phyloP scores from a whole-genome alignment of 306 rosid genomes.

The Prinsepia uniflora region DNA sequence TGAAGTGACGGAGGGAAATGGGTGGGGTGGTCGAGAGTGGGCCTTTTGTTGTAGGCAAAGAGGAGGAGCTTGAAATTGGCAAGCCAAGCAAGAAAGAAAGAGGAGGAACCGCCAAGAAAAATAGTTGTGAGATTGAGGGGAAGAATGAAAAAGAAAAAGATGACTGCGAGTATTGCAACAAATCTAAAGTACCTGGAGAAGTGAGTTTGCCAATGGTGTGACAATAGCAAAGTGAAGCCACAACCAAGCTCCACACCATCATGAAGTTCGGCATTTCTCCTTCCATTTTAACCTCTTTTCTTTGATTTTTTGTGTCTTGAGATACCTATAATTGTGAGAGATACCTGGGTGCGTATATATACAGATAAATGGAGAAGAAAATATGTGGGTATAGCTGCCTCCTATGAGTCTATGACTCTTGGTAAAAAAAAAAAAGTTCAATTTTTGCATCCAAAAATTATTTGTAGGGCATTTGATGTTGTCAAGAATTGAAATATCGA shows the following conservation, averaged over 20 bases:
- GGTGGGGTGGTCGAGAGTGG: constrained; percentile 31
- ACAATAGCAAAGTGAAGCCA: constrained; percentile 33
- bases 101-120: constrained; percentile 24
- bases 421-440: too few species aligned
- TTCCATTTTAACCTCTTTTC: constrained; percentile 9
- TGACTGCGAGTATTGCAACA: constrained; percentile 20
- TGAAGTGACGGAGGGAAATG: constrained; percentile 41
- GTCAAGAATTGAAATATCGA: too few species aligned
- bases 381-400: too few species aligned
- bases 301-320: background rate
- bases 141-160: constrained; percentile 28
- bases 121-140: constrained; percentile 31
- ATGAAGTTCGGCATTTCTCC: constrained; percentile 32
- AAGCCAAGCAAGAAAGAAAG: constrained; percentile 45
- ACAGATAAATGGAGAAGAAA: too few species aligned
- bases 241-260: constrained; percentile 23
- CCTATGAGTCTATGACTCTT: too few species aligned
- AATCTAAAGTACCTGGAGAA: constrained; percentile 26
- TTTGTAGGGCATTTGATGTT: too few species aligned
- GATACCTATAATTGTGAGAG: background rate
- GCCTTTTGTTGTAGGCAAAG: constrained; percentile 33
- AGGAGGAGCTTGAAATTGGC: constrained; percentile 48
- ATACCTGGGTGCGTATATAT: too few species aligned
- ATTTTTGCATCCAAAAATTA: too few species aligned
- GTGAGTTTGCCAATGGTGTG: constrained; percentile 22